Base-by-base conservation (phyloP, 106 monocot genomes). In the Dendrobium chrysotoxum region DNA sequence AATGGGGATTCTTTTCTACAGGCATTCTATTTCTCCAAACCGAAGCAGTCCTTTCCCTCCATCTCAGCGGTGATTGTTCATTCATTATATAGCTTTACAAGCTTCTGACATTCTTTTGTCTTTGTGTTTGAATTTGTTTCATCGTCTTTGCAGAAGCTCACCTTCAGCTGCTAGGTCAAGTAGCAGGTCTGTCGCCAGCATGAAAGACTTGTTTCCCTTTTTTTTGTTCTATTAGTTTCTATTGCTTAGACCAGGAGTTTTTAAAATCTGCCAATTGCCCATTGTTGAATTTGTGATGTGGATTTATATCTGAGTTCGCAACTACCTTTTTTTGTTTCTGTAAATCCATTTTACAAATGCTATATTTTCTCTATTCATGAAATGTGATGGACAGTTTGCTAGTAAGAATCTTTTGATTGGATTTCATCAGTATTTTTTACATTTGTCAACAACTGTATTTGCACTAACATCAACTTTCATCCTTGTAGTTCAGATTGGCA, bases 131-230 rank as follows among this genome's bases (percentile, higher is more conserved):
- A 57, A 18, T n/a, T 74, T 46, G 38, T 39, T 72, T n/a, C 23
- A n/a, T 61, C 45, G 4, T 76, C 4, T 80, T 78, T 90, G 75
- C 81, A 93, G 91, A 84, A 75, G 73, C 46, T 28, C 79, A 58
- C 66, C 79, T 72, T 86, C 84, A 80, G 77, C 83, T 80, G 77
- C 79, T 61, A 84, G 88, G 65, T 92, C 95, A 77, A 81, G 55
- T 55, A 88, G 87, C 79, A 90, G 77, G 68, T 89, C 89, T 12
- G 72, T 80, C 77, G 4, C 86, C 25, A 81, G 80, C 25, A 41
- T 45, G 72, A 28, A 72, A 67, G 28, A 7, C 28, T 28, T 67
- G 66, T 67, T 25, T 28, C 6, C 23, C 7, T 28, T 28, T 31
- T 70, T 35, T 70, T 31, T 67, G 55, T 0, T 61, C 20, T 23